phyloP scores from a whole-genome alignment of 768 basidiomycete genomes.

The Multifurca ochricompacta region DNA sequence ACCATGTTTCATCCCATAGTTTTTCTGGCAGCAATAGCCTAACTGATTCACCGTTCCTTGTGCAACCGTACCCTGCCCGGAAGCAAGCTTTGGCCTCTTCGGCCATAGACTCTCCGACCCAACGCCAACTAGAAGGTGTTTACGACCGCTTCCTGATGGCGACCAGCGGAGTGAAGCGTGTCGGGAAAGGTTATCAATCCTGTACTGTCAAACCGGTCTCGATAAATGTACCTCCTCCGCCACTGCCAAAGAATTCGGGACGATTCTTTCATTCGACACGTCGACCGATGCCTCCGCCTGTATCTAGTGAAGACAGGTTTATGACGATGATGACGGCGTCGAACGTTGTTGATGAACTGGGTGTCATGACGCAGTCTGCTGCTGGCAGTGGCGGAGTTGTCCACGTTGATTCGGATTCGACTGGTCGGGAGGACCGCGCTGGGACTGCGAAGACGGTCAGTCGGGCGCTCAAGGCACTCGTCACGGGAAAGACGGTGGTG shows the following conservation, averaged over 20 bases:
- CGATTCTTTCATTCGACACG: constrained; percentile 40
- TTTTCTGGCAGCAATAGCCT: constrained; percentile 43
- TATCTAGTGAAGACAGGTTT: constrained; percentile 46
- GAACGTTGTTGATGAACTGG: constrained; percentile 63
- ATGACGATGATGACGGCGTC: too few species aligned
- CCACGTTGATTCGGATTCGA: neutral
- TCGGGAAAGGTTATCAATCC: constrained; percentile 78
- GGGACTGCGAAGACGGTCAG: constrained; percentile 51
- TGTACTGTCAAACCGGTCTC: constrained; percentile 43
- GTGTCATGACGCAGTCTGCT: constrained; percentile 35
- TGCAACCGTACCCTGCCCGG: constrained; percentile 56
- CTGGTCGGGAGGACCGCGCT: constrained; percentile 26
- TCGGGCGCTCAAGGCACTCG: constrained; percentile 71
- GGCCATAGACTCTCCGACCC: constrained; percentile 46
- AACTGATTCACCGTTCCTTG: constrained; percentile 51
- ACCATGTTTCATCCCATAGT: constrained; percentile 9
- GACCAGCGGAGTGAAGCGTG: constrained; percentile 68
- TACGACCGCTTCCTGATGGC: constrained; percentile 83
- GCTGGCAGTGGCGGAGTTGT: neutral
- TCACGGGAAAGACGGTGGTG: constrained; percentile 51
- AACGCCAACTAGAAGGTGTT: constrained; percentile 58
- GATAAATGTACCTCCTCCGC: constrained; percentile 11
- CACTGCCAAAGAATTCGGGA: constrained; percentile 23
- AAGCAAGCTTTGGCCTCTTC: constrained; percentile 30
- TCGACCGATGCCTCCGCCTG: constrained; percentile 60